phyloP scores from a whole-genome alignment of 1,284 basidiomycete genomes.

The Vanrija pseudolonga region DNA sequence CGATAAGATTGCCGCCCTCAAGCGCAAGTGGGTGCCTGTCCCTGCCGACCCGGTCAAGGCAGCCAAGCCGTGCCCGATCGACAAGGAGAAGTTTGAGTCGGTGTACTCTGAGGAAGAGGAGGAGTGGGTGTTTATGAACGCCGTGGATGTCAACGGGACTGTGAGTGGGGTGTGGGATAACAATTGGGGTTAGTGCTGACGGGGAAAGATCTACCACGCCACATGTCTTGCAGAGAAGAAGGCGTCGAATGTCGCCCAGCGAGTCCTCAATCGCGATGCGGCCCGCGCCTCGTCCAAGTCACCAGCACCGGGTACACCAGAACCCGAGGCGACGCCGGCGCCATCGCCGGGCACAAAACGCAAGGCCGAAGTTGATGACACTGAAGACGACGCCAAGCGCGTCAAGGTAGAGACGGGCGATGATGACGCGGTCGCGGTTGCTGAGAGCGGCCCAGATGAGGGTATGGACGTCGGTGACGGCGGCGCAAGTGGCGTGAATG shows the following conservation, averaged over 20 bases:
- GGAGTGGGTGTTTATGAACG: slow-evolving; percentile 98
- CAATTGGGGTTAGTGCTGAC: background rate
- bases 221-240: slow-evolving; percentile 75
- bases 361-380: slow-evolving; percentile 11
- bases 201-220: slow-evolving; percentile 73
- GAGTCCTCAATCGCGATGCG: slow-evolving; percentile 17
- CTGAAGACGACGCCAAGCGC: slow-evolving; percentile 18
- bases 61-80: slow-evolving; percentile 85
- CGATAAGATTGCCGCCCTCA: slow-evolving; percentile 70
- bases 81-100: slow-evolving; percentile 88
- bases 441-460: no score
- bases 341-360: slow-evolving; percentile 11
- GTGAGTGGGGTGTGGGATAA: slow-evolving; percentile 52
- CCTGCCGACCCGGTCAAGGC: slow-evolving; percentile 72
- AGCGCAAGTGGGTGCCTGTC: slow-evolving; percentile 76
- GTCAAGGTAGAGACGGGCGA: slow-evolving; percentile 15
- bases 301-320: slow-evolving; percentile 6
- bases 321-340: background rate
- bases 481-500: no score
- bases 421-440: no score
- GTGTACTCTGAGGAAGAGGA: slow-evolving; percentile 96
- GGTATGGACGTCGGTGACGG: no score
- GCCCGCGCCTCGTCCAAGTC: slow-evolving; percentile 2
- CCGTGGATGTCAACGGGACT: slow-evolving; percentile 72
- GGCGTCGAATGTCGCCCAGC: slow-evolving; percentile 23